Conservation (phyloP, 1,284 basidiomycete species). For the Cutaneotrichosporon dermatis region DNA sequence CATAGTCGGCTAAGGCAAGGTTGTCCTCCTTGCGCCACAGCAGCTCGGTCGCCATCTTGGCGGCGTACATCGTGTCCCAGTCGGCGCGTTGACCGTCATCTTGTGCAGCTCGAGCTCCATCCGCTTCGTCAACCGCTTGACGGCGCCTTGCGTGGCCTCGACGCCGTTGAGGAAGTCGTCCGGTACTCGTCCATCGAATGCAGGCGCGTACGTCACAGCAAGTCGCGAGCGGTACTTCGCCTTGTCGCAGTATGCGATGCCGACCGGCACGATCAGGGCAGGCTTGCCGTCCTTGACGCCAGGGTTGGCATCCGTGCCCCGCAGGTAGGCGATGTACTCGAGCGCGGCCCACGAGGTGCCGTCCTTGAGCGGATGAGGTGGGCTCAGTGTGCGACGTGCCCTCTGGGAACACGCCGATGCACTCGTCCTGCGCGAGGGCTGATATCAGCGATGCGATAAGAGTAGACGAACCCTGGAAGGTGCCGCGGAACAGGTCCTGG, state of each 20-base stretch:
- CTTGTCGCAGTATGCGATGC: constrained; percentile 92
- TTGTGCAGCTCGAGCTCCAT: constrained; percentile 68
- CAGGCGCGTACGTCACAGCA: constrained; percentile 63
- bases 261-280: constrained; percentile 69
- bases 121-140: constrained; percentile 73
- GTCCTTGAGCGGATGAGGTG: constrained; percentile 90
- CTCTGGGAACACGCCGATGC: constrained; percentile 91
- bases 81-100: constrained; percentile 87
- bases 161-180: constrained; percentile 67
- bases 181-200: constrained; percentile 71
- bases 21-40: constrained; percentile 74
- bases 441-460: neutral
- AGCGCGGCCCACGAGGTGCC: constrained; percentile 93
- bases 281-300: constrained; percentile 49
- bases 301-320: constrained; percentile 51
- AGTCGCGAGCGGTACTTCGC: constrained; percentile 78
- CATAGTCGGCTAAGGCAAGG: constrained; percentile 72
- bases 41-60: constrained; percentile 82
- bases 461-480: constrained; percentile 59
- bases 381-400: constrained; percentile 70
- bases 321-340: constrained; percentile 78
- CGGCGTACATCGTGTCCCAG: constrained; percentile 83
- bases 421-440: constrained; percentile 68
- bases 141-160: constrained; percentile 75
- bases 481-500: constrained; percentile 80